Evolutionary conservation across 805 yeast genomes (phyloP).

Genomic region (Suhomyces sp.): DNA sequence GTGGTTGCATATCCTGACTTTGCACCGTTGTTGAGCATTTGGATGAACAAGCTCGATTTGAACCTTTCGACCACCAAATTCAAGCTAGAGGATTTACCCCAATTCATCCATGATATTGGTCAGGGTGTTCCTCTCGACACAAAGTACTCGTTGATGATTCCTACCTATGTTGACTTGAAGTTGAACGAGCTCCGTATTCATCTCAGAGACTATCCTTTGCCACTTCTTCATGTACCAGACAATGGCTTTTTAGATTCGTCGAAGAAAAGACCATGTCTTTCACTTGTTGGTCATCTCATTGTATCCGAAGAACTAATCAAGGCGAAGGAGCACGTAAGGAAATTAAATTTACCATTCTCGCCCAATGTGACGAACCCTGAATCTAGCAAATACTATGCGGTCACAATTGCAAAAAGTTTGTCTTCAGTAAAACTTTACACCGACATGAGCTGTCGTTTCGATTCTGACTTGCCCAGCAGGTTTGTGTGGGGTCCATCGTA

Average conservation of each 20-base stretch:
- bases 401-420: slow-evolving; percentile 71
- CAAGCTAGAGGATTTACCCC: slow-evolving; percentile 40
- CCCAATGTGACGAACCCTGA: slow-evolving; percentile 19
- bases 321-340: slow-evolving; percentile 53
- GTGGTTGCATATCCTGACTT: slow-evolving; percentile 28
- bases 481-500: slow-evolving; percentile 84
- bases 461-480: slow-evolving; percentile 56
- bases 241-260: slow-evolving; percentile 12
- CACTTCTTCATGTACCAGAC: slow-evolving; percentile 70
- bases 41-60: slow-evolving; percentile 27
- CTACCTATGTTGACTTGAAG: slow-evolving; percentile 54
- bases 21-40: slow-evolving; percentile 36
- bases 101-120: slow-evolving; percentile 70
- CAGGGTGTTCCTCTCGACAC: slow-evolving; percentile 79
- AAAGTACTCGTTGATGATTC: slow-evolving; percentile 64
- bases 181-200: slow-evolving; percentile 66
- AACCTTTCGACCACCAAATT: slow-evolving; percentile 27
- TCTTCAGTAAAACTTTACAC: slow-evolving; percentile 72
- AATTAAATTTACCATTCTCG: slow-evolving; percentile 60
- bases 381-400: slow-evolving; percentile 42
- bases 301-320: slow-evolving; percentile 62
- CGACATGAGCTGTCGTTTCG: slow-evolving; percentile 53
- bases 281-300: slow-evolving; percentile 60
- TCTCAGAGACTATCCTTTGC: slow-evolving; percentile 82
- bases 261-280: slow-evolving; percentile 19